A percentile compares a stretch with the other conserved stretches of the same genome.
These are phyloP conservation scores for Globisporangium canariense DNA, from an alignment of 352 stramenopile genomes.

Conservation along the genomic window DNA sequence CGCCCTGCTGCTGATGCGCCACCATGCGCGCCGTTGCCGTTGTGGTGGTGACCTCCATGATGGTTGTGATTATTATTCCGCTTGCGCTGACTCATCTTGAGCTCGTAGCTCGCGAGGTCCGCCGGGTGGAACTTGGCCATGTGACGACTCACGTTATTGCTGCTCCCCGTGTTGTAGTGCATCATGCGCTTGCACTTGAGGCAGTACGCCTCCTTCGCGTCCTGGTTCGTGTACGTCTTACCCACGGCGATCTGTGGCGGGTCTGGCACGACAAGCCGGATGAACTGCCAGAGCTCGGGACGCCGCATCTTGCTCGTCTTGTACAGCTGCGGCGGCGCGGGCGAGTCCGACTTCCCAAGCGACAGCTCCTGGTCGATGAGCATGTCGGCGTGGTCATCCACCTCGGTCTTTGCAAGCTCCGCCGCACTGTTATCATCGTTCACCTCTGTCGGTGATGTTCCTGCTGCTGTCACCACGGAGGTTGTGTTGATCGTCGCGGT, in stretches of 20 bases:
- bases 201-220: constrained; percentile 50
- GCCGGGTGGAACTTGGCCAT: constrained; percentile 49
- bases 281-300: constrained; percentile 57
- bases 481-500: constrained; percentile 20
- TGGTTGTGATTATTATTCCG: constrained; percentile 3
- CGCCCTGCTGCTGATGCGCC: constrained; percentile 20
- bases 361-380: constrained; percentile 9
- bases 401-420: not conserved
- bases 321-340: constrained; percentile 37
- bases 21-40: constrained; percentile 1
- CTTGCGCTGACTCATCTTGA: constrained; percentile 24
- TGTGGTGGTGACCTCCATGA: constrained; percentile 6
- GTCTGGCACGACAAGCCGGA: constrained; percentile 46
- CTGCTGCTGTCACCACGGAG: constrained; percentile 3
- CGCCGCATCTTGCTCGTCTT: constrained; percentile 57
- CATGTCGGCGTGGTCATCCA: not conserved
- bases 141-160: constrained; percentile 54
- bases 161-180: constrained; percentile 54
- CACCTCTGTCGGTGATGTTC: not conserved
- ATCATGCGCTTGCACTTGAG: constrained; percentile 56
- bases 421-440: not conserved
- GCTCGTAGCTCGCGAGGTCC: constrained; percentile 38
- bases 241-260: constrained; percentile 33
- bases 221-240: constrained; percentile 50
- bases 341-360: constrained; percentile 12